Conservation (phyloP, 495 filamentous ascomycete species). For the Platismatia glauca region DNA sequence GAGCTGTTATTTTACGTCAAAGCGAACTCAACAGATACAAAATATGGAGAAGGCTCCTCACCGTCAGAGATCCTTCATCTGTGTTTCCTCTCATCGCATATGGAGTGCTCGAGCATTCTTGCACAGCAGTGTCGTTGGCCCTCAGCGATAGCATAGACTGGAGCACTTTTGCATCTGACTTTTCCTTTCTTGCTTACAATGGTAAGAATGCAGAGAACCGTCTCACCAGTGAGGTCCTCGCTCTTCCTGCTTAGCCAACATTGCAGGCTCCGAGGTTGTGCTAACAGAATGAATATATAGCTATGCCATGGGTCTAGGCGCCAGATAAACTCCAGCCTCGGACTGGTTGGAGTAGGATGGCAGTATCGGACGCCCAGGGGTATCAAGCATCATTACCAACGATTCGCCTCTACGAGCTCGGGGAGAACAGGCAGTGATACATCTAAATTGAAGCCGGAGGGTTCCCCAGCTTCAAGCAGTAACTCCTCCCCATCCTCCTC, state of each 20-base stretch:
- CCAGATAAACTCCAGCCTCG: slow-evolving; percentile 11
- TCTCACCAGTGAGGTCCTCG: slow-evolving; percentile 21
- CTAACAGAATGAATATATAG: not conserved
- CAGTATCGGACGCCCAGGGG: slow-evolving; percentile 14
- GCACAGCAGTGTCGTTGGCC: too few relatives aligned
- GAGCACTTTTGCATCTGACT: not conserved
- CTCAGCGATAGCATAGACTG: not conserved
- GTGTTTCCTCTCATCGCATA: not conserved
- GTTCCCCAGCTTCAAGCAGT: not conserved
- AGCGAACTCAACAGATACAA: not conserved
- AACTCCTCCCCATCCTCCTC: slow-evolving; percentile 30
- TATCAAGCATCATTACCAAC: not conserved
- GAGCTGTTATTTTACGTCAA: not conserved
- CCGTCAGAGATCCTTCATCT: not conserved
- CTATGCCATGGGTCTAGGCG: slow-evolving; percentile 1
- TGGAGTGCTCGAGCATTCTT: not conserved
- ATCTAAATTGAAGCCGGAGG: not conserved
- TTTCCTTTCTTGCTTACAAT: slow-evolving; percentile 6
- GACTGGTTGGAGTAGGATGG: slow-evolving; percentile 19
- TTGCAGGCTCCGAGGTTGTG: not conserved
- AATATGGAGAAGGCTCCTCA: slow-evolving; percentile 1
- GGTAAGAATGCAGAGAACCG: not conserved
- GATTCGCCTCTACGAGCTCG: slow-evolving; percentile 18
- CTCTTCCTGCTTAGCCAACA: not conserved
- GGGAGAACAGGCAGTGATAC: slow-evolving; percentile 6